phyloP scores from a whole-genome alignment of 2,329 filamentous ascomycete genomes.

The Fusarium sp. region DNA sequence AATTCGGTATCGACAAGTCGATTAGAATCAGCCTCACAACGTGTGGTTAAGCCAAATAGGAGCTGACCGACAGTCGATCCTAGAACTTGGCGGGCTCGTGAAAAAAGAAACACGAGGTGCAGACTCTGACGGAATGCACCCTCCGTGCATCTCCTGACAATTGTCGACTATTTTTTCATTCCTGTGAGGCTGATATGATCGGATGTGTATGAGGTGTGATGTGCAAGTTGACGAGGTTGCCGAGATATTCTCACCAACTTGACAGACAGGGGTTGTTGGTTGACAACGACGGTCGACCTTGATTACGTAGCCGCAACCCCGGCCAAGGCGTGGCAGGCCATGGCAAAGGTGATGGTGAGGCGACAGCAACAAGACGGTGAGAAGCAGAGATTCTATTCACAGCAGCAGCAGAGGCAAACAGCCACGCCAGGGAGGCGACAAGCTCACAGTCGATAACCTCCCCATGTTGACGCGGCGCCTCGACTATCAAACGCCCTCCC shows the following conservation, averaged over 20 bases:
- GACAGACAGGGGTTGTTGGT: conserved; percentile 24
- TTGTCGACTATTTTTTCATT: conserved; percentile 23
- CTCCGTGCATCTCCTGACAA: conserved; percentile 37
- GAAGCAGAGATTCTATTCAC: background rate
- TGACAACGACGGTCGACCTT: conserved; percentile 9
- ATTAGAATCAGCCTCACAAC: conserved; percentile 24
- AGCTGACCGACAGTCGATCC: conserved; percentile 27
- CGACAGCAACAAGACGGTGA: conserved; percentile 32
- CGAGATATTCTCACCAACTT: conserved; percentile 33
- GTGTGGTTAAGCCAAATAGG: background rate
- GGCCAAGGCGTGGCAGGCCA: conserved; percentile 25
- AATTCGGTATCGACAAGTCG: background rate
- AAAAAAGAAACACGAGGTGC: conserved; percentile 26
- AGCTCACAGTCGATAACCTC: conserved; percentile 18
- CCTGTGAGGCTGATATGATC: conserved; percentile 35
- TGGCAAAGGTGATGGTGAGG: conserved; percentile 22
- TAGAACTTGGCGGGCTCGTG: conserved; percentile 29
- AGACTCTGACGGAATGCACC: conserved; percentile 33
- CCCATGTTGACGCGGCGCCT: background rate
- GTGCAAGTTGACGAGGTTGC: conserved; percentile 24
- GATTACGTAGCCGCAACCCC: conserved; percentile 26
- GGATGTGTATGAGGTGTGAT: conserved; percentile 28
- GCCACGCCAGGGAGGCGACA: conserved; percentile 22
- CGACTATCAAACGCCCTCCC: conserved; percentile 23
- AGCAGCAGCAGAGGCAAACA: background rate